Evolutionary conservation across 2,329 filamentous ascomycete genomes (phyloP), one percentile per base, ranked within the genome.

Genomic region (Blastomyces emzantsi): DNA sequence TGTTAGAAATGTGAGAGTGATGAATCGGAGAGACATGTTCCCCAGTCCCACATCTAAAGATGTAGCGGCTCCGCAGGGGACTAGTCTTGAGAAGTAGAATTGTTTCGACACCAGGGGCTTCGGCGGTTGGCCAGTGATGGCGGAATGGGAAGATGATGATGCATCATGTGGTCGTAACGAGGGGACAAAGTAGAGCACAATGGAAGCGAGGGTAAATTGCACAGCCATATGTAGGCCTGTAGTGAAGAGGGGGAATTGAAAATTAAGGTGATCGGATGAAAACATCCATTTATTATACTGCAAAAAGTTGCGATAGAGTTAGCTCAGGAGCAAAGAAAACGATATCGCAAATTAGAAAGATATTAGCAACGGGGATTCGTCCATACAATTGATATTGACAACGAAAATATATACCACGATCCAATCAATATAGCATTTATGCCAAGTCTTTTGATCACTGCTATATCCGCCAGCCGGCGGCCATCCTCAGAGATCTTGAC

Each of bases 261-360:
- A 99, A 76, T 97, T 88, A 69, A 95, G 85, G 68, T 89, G 86
- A 69, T 88, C 84, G 66, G 88, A 84, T 71, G 90, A 90, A 78
- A 99, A 97, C 93, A 99, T 97, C 94, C 94, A 97, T 80, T 97
- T 97, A 83, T 99, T 99, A 82, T 97, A 99, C 88, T 94, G 69
- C 47, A 5, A 62, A 49, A 47, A 55, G 25, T 60, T 25, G 22
- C 36, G n/a, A 47, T 25, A 51, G 28, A 28, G 56, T 43, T 54
- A 63, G 63, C 43, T 30, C 41, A 19, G 52, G 52, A 36, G 57
- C 57, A 9, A 54, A 54, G n/a, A 43, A 68, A 70, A 66, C 65
- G 54, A 28, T 49, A n/a, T n/a, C 30, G 30, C 7, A 22, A 11
- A 52, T 17, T 19, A 39, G 57, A 47, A 13, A 36, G 25, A 64